phyloP scores from a whole-genome alignment of 495 filamentous ascomycete species.

The Chaetomidium leptoderma region DNA sequence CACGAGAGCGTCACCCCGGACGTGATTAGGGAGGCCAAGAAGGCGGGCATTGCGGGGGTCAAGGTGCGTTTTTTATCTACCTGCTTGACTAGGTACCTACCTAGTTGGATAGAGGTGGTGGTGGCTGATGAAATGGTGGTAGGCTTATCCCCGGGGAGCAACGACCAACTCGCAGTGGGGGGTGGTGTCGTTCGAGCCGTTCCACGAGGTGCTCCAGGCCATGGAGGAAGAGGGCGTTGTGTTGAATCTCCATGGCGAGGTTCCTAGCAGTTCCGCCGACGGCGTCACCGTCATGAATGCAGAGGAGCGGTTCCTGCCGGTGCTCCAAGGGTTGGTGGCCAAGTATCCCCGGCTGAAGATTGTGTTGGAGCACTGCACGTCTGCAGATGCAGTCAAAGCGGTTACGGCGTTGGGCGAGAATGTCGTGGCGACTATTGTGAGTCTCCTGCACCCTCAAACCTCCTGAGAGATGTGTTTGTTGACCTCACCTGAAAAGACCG shows the following conservation, averaged over 20 bases:
- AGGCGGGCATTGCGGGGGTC: constrained; percentile 59
- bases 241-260: constrained; percentile 59
- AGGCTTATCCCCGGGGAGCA: constrained; percentile 45
- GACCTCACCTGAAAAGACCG: constrained; percentile 35
- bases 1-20: constrained; percentile 67
- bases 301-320: constrained; percentile 78
- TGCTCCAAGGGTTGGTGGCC: constrained; percentile 62
- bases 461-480: neutral
- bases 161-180: constrained; percentile 85
- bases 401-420: constrained; percentile 70
- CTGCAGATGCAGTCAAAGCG: constrained; percentile 71
- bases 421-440: constrained; percentile 62
- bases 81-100: too few relatives aligned
- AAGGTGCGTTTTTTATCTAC: constrained; percentile 50
- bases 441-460: too few relatives aligned
- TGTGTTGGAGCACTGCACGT: constrained; percentile 78
- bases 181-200: constrained; percentile 62
- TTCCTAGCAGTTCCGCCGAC: constrained; percentile 52
- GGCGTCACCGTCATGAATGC: constrained; percentile 76
- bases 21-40: constrained; percentile 67
- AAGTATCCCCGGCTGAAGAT: constrained; percentile 78
- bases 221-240: constrained; percentile 59
- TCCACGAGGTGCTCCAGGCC: constrained; percentile 71
- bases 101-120: too few relatives aligned
- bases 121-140: neutral